Conservation (phyloP, 164 flowering plant genomes). For the Brasenia schreberi region DNA sequence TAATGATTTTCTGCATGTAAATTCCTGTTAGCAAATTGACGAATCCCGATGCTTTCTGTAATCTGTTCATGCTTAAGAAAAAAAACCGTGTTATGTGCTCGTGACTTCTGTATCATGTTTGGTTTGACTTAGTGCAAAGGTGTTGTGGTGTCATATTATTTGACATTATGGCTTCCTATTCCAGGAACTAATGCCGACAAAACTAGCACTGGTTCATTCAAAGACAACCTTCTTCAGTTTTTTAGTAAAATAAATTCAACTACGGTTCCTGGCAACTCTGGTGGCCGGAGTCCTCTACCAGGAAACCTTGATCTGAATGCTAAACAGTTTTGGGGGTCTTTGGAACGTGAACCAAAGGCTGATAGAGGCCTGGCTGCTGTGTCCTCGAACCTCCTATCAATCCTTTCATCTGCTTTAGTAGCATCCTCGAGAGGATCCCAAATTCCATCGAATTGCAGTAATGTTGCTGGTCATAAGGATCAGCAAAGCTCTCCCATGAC, state of each 20-base stretch:
- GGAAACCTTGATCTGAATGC: slow-evolving; percentile 20
- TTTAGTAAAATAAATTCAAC: slow-evolving; percentile 56
- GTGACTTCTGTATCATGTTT: too few relatives aligned
- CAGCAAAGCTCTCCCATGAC: background rate
- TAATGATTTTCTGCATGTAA: too few relatives aligned
- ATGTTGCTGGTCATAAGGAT: slow-evolving; percentile 15
- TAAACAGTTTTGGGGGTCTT: slow-evolving; percentile 15
- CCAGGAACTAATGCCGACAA: slow-evolving; percentile 38
- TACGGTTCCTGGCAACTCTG: slow-evolving; percentile 26
- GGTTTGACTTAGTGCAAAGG: too few relatives aligned
- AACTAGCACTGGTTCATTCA: slow-evolving; percentile 16
- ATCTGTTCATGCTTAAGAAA: too few relatives aligned
- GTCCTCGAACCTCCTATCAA: slow-evolving; percentile 55
- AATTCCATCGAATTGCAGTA: slow-evolving; percentile 11
- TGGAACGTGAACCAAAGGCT: slow-evolving; percentile 19
- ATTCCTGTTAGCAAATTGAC: too few relatives aligned
- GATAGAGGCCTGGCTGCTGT: slow-evolving; percentile 27
- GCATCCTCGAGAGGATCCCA: slow-evolving; percentile 24
- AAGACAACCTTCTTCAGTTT: slow-evolving; percentile 47
- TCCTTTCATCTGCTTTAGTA: slow-evolving; percentile 39
- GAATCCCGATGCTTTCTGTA: too few relatives aligned
- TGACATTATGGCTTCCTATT: background rate
- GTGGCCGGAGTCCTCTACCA: slow-evolving; percentile 27
- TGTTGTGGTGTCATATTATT: background rate
- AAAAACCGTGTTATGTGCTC: too few relatives aligned